phyloP scores from a whole-genome alignment of 495 filamentous ascomycete species.

The Penicillium psychrofluorescens region DNA sequence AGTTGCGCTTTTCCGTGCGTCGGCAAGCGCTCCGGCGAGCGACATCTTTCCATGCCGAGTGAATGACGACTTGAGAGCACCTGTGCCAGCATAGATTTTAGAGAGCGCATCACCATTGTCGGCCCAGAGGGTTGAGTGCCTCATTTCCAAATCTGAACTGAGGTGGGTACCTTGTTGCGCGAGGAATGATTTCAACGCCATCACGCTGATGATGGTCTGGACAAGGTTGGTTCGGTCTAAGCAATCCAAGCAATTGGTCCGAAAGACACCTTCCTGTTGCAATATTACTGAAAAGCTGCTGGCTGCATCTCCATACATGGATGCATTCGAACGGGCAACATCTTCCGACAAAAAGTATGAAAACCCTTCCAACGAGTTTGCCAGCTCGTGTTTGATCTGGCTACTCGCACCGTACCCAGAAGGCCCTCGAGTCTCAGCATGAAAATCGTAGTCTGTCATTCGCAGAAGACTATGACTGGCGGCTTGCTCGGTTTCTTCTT shows the following conservation, averaged over 20 bases:
- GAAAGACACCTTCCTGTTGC: conserved; percentile 89
- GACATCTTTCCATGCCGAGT: conserved; percentile 97
- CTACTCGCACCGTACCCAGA: conserved; percentile 82
- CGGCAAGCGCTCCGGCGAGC: conserved; percentile 85
- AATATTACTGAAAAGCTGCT: conserved; percentile 60
- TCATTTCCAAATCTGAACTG: conserved; percentile 74
- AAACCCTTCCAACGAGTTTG: conserved; percentile 73
- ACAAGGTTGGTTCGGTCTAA: conserved; percentile 94
- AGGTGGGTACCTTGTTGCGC: conserved; percentile 57
- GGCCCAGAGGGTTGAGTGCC: conserved; percentile 92
- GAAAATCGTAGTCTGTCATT: conserved; percentile 87
- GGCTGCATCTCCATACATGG: conserved; percentile 11
- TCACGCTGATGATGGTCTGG: conserved; percentile 86
- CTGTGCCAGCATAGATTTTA: conserved; percentile 94
- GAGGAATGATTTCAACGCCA: conserved; percentile 80
- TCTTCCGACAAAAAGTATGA: conserved; percentile 84
- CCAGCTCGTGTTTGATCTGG: conserved; percentile 66
- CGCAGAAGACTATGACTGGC: conserved; percentile 63
- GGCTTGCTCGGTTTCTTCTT: conserved; percentile 26
- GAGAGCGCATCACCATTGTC: conserved; percentile 95
- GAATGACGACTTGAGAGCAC: conserved; percentile 90
- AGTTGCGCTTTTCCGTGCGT: conserved; percentile 89
- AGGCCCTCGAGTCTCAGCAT: conserved; percentile 84
- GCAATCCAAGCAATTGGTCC: conserved; percentile 95
- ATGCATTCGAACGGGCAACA: conserved; percentile 10